Evolutionary conservation across 257 asterid species (phyloP).

Genomic region (Primulina tabacum): DNA sequence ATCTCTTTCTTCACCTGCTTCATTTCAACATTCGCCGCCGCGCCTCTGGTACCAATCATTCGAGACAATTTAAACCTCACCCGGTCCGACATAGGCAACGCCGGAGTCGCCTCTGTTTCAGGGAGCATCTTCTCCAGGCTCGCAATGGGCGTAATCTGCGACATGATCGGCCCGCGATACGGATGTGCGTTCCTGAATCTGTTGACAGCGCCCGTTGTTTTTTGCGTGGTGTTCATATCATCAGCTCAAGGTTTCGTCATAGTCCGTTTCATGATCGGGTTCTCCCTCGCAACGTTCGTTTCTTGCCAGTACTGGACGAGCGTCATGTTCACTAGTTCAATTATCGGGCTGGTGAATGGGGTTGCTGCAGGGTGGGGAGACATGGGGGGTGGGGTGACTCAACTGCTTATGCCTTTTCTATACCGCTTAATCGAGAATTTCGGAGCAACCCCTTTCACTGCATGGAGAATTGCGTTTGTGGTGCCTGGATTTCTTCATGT

Average conservation of each 20-base stretch:
- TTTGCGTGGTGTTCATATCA: background rate
- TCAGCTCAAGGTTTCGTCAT: background rate
- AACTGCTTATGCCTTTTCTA: slow-evolving; percentile 27
- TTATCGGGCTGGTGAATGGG: slow-evolving; percentile 24
- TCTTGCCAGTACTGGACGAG: slow-evolving; percentile 13
- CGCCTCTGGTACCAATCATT: background rate
- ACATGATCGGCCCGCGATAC: background rate
- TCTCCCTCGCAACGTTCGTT: slow-evolving; percentile 8
- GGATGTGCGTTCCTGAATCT: background rate
- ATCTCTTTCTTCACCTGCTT: slow-evolving; percentile 16
- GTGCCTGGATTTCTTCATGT: slow-evolving; percentile 26
- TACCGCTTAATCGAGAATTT: slow-evolving; percentile 11
- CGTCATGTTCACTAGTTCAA: background rate
- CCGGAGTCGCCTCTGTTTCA: slow-evolving; percentile 9
- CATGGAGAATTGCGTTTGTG: slow-evolving; percentile 26
- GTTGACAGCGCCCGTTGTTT: background rate
- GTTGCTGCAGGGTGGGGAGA: slow-evolving; percentile 29
- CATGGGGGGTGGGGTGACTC: slow-evolving; percentile 29
- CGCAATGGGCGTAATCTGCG: slow-evolving; percentile 7
- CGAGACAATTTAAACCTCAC: slow-evolving; percentile 5
- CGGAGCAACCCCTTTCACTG: slow-evolving; percentile 26
- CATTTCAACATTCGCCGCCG: slow-evolving; percentile 3
- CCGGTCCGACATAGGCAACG: slow-evolving; percentile 3
- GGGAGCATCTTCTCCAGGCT: slow-evolving; percentile 12
- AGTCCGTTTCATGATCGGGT: slow-evolving; percentile 11